Evolutionary conservation across 1,284 basidiomycete genomes (phyloP).

Genomic region (Marasmius oreades): DNA sequence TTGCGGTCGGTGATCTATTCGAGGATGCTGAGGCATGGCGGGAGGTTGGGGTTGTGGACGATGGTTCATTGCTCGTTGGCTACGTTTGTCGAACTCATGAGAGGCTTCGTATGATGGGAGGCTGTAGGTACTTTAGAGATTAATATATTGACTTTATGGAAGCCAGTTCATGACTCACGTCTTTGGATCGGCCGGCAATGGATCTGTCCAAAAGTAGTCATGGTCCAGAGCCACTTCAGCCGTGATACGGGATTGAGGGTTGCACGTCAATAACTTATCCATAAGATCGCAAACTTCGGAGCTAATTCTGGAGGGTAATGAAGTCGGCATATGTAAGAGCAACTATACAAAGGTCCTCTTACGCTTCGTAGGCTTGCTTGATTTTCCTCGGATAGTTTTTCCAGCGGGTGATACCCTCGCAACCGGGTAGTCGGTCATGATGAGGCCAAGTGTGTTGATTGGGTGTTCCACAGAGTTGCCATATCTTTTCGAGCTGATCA

Average conservation of each 20-base stretch:
- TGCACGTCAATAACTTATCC: conserved; percentile 88
- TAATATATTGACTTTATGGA: conserved; percentile 3
- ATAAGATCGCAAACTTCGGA: conserved; percentile 85
- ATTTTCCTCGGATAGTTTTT: conserved; percentile 47
- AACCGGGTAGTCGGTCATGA: conserved; percentile 75
- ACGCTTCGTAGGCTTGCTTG: conserved; percentile 59
- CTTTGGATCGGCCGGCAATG: conserved; percentile 79
- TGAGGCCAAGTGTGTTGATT: conserved; percentile 83
- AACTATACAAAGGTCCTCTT: conserved; percentile 16
- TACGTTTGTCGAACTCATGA: conserved; percentile 81
- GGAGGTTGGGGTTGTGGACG: not conserved
- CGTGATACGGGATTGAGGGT: conserved; percentile 89
- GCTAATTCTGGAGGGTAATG: conserved; percentile 42
- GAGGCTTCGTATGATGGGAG: conserved; percentile 77
- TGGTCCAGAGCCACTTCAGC: conserved; percentile 86
- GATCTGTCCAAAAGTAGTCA: conserved; percentile 91
- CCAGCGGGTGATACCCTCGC: conserved; percentile 73
- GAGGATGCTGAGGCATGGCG: not conserved
- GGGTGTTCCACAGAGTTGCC: conserved; percentile 84
- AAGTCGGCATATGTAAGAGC: not conserved
- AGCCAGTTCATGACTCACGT: conserved; percentile 45
- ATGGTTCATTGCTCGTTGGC: conserved; percentile 41
- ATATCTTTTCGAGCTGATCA: conserved; percentile 90
- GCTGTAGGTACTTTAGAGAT: conserved; percentile 39
- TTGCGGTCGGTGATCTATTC: not conserved